Conservation (phyloP, 306 rosid species). For the Luffa aegyptiaca region DNA sequence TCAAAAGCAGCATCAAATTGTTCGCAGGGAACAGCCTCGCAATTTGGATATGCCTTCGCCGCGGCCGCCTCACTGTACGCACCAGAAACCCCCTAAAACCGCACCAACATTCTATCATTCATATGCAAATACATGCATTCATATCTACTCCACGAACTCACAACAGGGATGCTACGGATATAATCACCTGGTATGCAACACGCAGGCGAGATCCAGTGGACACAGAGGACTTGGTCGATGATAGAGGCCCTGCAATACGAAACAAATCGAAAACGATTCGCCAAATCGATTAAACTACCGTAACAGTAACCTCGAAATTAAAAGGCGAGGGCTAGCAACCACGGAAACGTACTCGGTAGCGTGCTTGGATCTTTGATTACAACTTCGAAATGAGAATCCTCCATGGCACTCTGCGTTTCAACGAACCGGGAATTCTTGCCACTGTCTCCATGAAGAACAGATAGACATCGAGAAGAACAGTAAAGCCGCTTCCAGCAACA, state of each 20-base stretch:
- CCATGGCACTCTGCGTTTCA: constrained; percentile 20
- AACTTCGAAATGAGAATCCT: constrained; percentile 23
- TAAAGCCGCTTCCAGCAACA: constrained; percentile 25
- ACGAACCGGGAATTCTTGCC: constrained; percentile 7
- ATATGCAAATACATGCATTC: neutral
- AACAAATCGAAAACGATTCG: neutral
- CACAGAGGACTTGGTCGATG: constrained; percentile 41
- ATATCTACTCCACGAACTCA: neutral
- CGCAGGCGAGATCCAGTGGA: constrained; percentile 63
- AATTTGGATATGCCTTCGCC: constrained; percentile 83
- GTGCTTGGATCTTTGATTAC: constrained; percentile 36
- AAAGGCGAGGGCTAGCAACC: neutral
- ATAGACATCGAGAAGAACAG: constrained; percentile 17
- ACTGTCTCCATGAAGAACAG: constrained; percentile 19
- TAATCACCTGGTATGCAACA: constrained; percentile 78
- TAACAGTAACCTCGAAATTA: neutral
- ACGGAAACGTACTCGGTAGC: constrained; percentile 45
- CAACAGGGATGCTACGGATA: neutral
- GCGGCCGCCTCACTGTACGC: constrained; percentile 94
- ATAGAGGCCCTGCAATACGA: constrained; percentile 52
- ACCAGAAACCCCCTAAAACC: constrained; percentile 74
- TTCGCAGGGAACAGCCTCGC: constrained; percentile 94
- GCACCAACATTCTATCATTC: constrained; percentile 1
- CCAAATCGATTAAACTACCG: neutral
- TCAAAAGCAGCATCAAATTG: constrained; percentile 88